phyloP scores from a whole-genome alignment of 2,329 filamentous ascomycete genomes.

The Aspergillus sp. region DNA sequence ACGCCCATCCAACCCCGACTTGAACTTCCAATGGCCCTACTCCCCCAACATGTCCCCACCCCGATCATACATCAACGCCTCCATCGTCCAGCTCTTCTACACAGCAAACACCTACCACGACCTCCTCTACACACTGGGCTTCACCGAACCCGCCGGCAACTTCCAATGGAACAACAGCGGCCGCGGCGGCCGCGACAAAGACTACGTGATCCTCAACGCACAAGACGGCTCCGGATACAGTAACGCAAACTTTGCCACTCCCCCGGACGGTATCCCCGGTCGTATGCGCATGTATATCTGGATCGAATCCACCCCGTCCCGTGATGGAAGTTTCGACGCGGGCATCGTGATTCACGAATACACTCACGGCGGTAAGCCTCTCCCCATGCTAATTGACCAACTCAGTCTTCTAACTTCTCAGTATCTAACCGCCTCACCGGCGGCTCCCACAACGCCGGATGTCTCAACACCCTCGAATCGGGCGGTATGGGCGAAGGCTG shows the following conservation, averaged over 20 bases:
- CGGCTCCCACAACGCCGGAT: constrained; percentile 15
- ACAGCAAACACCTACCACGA: constrained; percentile 23
- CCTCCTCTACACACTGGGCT: constrained; percentile 17
- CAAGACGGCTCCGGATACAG: constrained; percentile 20
- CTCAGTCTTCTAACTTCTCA: not conserved
- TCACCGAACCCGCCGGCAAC: constrained; percentile 19
- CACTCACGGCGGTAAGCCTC: constrained; percentile 17
- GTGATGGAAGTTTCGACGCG: constrained; percentile 16
- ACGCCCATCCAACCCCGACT: constrained; percentile 9
- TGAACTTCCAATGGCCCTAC: constrained; percentile 17
- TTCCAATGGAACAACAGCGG: constrained; percentile 17
- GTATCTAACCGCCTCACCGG: constrained; percentile 21
- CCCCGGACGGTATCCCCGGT: constrained; percentile 17
- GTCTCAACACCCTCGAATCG: constrained; percentile 13
- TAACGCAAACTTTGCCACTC: constrained; percentile 20
- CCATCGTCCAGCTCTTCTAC: constrained; percentile 21
- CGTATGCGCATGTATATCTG: constrained; percentile 22
- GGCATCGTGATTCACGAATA: constrained; percentile 23
- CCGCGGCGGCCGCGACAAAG: constrained; percentile 12
- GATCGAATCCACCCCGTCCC: constrained; percentile 6
- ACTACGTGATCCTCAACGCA: constrained; percentile 21
- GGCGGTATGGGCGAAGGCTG: constrained; percentile 23
- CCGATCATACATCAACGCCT: constrained; percentile 17
- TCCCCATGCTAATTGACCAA: no score
- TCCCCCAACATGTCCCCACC: constrained; percentile 6